phyloP scores from a whole-genome alignment of 1,284 basidiomycete genomes.

The Pascua sp. region DNA sequence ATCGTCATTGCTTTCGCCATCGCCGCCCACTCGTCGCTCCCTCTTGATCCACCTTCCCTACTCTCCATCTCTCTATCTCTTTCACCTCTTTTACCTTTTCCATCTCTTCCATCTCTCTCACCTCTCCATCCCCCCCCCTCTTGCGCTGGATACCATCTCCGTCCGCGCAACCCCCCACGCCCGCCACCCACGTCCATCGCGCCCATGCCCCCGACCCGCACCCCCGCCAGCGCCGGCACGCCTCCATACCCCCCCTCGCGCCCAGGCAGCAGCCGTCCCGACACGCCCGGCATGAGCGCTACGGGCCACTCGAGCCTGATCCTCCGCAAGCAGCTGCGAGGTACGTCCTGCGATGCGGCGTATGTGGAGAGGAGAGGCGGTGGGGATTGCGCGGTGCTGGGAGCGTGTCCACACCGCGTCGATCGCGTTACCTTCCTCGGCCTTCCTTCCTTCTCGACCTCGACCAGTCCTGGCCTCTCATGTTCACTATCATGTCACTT shows the following conservation, averaged over 20 bases:
- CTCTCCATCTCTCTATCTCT: too few species aligned
- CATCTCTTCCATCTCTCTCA: too few species aligned
- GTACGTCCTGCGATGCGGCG: slow-evolving; percentile 22
- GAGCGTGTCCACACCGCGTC: too few species aligned
- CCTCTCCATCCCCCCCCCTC: too few species aligned
- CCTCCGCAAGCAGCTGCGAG: slow-evolving; percentile 70
- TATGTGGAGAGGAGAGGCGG: too few species aligned
- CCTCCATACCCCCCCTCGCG: slow-evolving; percentile 35
- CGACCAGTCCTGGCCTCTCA: not conserved
- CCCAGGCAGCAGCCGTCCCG: slow-evolving; percentile 35
- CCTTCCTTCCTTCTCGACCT: not conserved
- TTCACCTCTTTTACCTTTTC: too few species aligned
- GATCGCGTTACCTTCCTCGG: too few species aligned
- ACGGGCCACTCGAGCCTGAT: slow-evolving; percentile 55
- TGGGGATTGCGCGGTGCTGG: too few species aligned
- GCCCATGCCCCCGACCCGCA: slow-evolving; percentile 30
- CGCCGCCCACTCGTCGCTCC: too few species aligned
- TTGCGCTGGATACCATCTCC: not conserved
- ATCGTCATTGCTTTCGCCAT: too few species aligned
- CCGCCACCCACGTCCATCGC: not conserved
- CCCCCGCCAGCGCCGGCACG: slow-evolving; percentile 19
- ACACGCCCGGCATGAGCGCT: slow-evolving; percentile 27
- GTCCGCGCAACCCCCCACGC: not conserved
- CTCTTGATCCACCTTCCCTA: too few species aligned
- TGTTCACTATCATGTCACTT: not conserved